These are phyloP conservation scores for Rhamnella rubrinervis DNA, from an alignment of 331 rosid species.

Conservation along the genomic window DNA sequence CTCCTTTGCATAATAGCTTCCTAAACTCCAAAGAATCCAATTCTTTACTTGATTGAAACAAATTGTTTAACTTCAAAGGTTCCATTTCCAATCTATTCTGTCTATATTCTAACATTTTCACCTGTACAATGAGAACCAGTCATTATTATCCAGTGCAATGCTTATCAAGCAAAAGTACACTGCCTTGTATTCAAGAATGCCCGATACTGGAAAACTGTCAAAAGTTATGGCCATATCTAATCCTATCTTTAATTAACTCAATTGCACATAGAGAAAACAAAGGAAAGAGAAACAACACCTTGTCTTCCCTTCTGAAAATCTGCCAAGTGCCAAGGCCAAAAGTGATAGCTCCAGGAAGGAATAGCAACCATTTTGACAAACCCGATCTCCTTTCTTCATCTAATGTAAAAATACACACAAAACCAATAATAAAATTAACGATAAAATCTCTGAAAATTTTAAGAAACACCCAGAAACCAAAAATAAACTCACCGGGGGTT, in stretches of 20 bases:
- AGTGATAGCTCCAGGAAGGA: constrained; percentile 84
- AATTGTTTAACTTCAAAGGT: constrained; percentile 52
- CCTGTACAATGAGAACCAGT: constrained; percentile 38
- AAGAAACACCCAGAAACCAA: constrained; percentile 12
- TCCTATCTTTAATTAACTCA: too few relatives aligned
- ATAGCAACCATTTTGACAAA: constrained; percentile 66
- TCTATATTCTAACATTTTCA: constrained; percentile 68
- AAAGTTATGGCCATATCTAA: not conserved
- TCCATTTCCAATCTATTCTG: constrained; percentile 71
- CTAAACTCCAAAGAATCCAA: constrained; percentile 77
- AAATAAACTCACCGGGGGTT: constrained; percentile 37
- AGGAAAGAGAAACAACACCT: constrained; percentile 37
- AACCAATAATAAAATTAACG: constrained; percentile 2
- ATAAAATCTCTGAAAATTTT: constrained; percentile 6
- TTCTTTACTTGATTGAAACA: constrained; percentile 43
- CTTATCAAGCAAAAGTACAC: not conserved
- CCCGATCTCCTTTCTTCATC: constrained; percentile 51
- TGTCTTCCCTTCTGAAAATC: constrained; percentile 82
- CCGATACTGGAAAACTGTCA: not conserved
- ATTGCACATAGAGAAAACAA: not conserved
- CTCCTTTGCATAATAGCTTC: constrained; percentile 65
- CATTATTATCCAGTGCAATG: not conserved
- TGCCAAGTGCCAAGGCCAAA: constrained; percentile 99
- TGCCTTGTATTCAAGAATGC: not conserved
- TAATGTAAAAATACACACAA: not conserved